phyloP scores from a whole-genome alignment of 495 filamentous ascomycete genomes.

The Astrothelium macrocarpum region DNA sequence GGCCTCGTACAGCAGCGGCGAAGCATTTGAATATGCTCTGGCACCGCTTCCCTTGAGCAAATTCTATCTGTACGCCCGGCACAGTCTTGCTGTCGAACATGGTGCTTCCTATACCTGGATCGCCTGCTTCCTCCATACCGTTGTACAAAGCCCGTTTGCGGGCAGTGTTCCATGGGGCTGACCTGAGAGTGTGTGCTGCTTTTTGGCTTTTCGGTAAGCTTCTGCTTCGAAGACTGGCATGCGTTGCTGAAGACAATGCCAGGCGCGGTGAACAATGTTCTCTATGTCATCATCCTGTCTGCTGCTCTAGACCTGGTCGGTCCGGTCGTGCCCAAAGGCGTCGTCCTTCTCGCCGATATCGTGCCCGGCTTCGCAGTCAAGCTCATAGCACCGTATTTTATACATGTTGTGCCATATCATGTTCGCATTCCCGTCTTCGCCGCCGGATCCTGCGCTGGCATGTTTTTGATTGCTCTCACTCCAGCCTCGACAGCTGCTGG shows the following conservation, averaged over 20 bases:
- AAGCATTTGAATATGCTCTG: too few relatives aligned
- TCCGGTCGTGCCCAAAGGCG: conserved; percentile 68
- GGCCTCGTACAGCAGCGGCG: too few relatives aligned
- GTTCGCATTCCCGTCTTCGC: conserved; percentile 65
- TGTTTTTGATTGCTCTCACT: conserved; percentile 79
- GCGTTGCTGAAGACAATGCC: neutral
- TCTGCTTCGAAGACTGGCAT: neutral
- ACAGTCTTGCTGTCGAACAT: neutral
- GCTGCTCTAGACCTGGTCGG: conserved; percentile 95
- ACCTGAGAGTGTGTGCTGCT: conserved; percentile 63
- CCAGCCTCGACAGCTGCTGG: conserved; percentile 49
- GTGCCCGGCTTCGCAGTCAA: conserved; percentile 83
- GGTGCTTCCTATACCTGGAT: conserved; percentile 60
- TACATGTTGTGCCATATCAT: conserved; percentile 74
- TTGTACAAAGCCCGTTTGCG: conserved; percentile 56
- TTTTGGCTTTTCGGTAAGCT: conserved; percentile 90
- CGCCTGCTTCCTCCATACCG: conserved; percentile 65
- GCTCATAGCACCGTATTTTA: conserved; percentile 83
- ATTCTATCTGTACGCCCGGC: too few relatives aligned
- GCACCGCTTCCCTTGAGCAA: neutral
- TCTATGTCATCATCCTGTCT: conserved; percentile 93
- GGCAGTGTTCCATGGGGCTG: conserved; percentile 53
- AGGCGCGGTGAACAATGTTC: conserved; percentile 96
- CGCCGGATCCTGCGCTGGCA: conserved; percentile 61
- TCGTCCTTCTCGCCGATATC: conserved; percentile 89